Base-by-base conservation (phyloP, 352 stramenopile species). In the Halophytophthora batemanensis region DNA sequence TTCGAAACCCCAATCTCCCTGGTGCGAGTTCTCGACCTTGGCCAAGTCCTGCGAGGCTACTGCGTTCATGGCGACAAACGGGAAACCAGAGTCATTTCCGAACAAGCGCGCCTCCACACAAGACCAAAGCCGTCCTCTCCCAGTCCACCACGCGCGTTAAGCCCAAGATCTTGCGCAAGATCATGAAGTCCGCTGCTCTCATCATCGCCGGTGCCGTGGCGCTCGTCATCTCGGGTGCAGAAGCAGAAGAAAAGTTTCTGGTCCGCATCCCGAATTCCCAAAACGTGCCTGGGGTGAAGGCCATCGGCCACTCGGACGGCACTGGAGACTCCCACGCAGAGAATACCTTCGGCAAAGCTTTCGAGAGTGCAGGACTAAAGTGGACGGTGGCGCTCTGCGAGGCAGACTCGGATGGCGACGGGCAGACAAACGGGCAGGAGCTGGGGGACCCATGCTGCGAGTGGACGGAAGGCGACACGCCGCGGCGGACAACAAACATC, bases 361-460 rank as follows among this genome's bases (percentile, higher is more conserved):
- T 77, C 35, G 49, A 61, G 5, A 47, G 39, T 5, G 63, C 57
- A 2, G 65, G 56, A 0, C 13, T 49, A 18, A 59, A 62, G 39
- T 83, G 72, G 72, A 77, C 59, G 5, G 23, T 31, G 1, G 46
- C 19, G 21, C 49, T 75, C 34, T 75, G 66, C 17, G 17, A 58
- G 28, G 44, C 29, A 15, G 66, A 75, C 53, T 53, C 57, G n/a
- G 62, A 71, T 17, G 58, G 37, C 12, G 75, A 85, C 33, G 74
- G 74, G 1, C 48, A 64, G 19, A 80, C 64, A 21, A 86, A 86
- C 49, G 75, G 75, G 8, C 22, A 75, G 35, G 75, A 86, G 46
- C 56, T 86, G 4, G 75, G 74, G 18, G 75, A 86, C 44, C 75
- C 74, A 17, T 61, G 64, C 51, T 86, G 74, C 45, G 37, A 40